phyloP scores from a whole-genome alignment of 331 rosid species.

The Rhamnella rubrinervis region DNA sequence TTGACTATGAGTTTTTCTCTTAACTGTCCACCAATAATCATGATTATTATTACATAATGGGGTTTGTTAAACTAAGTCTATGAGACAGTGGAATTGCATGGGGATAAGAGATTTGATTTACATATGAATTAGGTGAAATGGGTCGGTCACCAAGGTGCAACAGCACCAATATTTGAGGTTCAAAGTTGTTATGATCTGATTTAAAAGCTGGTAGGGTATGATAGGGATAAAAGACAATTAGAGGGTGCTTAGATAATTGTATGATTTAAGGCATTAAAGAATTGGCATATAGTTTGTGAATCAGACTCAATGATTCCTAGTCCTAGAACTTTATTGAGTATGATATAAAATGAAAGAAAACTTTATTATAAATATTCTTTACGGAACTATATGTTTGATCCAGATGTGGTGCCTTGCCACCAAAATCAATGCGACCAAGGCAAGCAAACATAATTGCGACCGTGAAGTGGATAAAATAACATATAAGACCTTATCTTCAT shows the following conservation, averaged over 20 bases:
- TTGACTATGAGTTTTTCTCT: constrained; percentile 7
- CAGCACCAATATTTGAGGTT: constrained; percentile 23
- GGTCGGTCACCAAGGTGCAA: constrained; percentile 8
- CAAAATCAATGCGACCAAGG: constrained; percentile 24
- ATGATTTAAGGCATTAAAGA: constrained; percentile 4
- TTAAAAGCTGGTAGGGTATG: constrained; percentile 16
- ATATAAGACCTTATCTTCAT: not conserved
- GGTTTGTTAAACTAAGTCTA: not conserved
- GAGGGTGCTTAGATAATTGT: not conserved
- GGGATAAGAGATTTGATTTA: not conserved
- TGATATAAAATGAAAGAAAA: not conserved
- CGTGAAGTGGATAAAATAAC: not conserved
- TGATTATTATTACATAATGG: not conserved
- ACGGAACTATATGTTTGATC: not conserved
- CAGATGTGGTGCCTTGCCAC: constrained; percentile 16
- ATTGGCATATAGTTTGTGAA: not conserved
- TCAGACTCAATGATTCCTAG: constrained; percentile 21
- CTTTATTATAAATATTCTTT: not conserved
- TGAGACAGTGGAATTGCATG: constrained; percentile 15
- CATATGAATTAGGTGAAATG: constrained; percentile 28
- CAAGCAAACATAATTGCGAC: constrained; percentile 27
- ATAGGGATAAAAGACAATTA: not conserved
- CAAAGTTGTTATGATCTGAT: constrained; percentile 32
- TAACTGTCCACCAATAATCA: constrained; percentile 19
- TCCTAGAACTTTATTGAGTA: not conserved